Percentiles rank a stretch among this genome's conserved stretches.
Evolutionary conservation across 2,329 filamentous ascomycete genomes (phyloP).

Genomic region (Anthostomella pinea): DNA sequence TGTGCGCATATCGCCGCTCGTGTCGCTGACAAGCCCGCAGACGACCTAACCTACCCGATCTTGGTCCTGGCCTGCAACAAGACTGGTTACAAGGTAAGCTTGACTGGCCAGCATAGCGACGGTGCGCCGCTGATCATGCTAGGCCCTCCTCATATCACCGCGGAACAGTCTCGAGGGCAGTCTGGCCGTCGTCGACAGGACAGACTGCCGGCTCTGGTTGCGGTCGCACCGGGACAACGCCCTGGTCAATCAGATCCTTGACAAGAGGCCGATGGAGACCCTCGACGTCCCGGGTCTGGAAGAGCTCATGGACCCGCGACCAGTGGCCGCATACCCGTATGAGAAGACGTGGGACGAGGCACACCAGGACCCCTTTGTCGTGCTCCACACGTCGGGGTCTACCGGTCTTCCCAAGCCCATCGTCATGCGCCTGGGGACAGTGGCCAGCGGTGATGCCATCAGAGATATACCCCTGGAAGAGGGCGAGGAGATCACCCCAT

Average conservation of each 20-base stretch:
- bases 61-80: slow-evolving; percentile 22
- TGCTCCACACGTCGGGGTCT: slow-evolving; percentile 24
- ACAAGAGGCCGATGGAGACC: slow-evolving; percentile 19
- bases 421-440: slow-evolving; percentile 22
- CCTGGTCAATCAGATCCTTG: slow-evolving; percentile 20
- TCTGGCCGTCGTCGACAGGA: slow-evolving; percentile 20
- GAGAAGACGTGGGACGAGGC: slow-evolving; percentile 23
- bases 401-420: slow-evolving; percentile 25
- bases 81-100: slow-evolving; percentile 22
- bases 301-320: slow-evolving; percentile 18
- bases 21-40: slow-evolving; percentile 11
- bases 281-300: slow-evolving; percentile 18
- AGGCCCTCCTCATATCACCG: slow-evolving; percentile 22
- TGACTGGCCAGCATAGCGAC: neutral
- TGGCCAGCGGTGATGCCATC: slow-evolving; percentile 22
- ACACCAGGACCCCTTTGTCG: slow-evolving; percentile 18
- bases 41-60: slow-evolving; percentile 22
- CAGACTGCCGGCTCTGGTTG: slow-evolving; percentile 22
- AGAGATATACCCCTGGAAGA: slow-evolving; percentile 20
- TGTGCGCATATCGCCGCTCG: neutral
- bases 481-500: slow-evolving; percentile 21
- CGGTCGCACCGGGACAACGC: slow-evolving; percentile 16
- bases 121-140: neutral
- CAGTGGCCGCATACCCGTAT: slow-evolving; percentile 21
- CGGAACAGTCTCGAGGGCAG: slow-evolving; percentile 22